A percentile compares a stretch with the other conserved stretches of the same genome.
Evolutionary conservation across 2,329 filamentous ascomycete genomes (phyloP).

Genomic region (Aspergillus neoniger): DNA sequence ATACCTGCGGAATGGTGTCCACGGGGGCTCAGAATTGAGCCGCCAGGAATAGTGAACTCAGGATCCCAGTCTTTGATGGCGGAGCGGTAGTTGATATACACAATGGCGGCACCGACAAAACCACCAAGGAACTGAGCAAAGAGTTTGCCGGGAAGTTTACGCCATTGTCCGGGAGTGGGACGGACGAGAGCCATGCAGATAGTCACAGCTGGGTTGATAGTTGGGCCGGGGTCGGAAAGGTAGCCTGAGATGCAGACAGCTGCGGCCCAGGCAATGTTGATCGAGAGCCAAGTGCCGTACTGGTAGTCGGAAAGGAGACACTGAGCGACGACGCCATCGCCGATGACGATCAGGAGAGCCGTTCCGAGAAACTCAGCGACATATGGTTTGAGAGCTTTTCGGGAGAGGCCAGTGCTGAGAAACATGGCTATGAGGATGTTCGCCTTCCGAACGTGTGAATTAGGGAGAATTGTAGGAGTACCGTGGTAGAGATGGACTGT

Average conservation of each 20-base stretch:
- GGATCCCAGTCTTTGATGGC: constrained; percentile 35
- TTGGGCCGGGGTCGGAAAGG: constrained; percentile 29
- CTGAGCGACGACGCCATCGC: constrained; percentile 36
- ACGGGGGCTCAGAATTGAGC: constrained; percentile 30
- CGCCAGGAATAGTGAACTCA: constrained; percentile 33
- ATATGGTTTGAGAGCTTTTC: constrained; percentile 27
- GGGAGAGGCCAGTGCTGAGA: constrained; percentile 16
- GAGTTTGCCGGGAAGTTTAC: constrained; percentile 30
- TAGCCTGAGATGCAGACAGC: constrained; percentile 33
- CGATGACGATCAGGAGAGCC: constrained; percentile 34
- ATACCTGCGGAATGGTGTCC: constrained; percentile 34
- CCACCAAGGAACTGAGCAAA: constrained; percentile 33
- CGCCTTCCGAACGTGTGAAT: neutral
- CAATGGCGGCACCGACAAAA: constrained; percentile 33
- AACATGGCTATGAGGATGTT: constrained; percentile 10
- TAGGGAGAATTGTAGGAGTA: neutral
- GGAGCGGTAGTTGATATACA: constrained; percentile 35
- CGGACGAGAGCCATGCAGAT: constrained; percentile 32
- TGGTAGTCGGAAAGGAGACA: constrained; percentile 35
- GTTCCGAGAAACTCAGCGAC: constrained; percentile 36
- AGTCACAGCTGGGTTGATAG: constrained; percentile 32
- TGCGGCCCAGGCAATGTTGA: constrained; percentile 36
- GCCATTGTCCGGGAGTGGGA: constrained; percentile 31
- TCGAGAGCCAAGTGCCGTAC: constrained; percentile 38
- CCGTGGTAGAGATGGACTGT: neutral